phyloP scores from a whole-genome alignment of 2,329 filamentous ascomycete species.

The Pleoardoris graminearum region DNA sequence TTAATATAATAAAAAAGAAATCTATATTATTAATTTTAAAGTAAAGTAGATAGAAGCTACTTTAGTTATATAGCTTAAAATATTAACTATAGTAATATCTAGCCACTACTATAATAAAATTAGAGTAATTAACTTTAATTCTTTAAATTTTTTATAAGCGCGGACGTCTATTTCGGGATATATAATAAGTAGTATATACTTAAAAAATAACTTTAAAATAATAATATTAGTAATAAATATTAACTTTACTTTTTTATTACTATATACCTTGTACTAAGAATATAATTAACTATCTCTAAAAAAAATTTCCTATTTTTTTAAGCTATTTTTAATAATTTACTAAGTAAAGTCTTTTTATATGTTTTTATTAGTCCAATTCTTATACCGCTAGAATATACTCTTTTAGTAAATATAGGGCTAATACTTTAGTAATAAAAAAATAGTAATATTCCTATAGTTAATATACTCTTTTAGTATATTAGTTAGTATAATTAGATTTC shows the following conservation, averaged over 20 bases:
- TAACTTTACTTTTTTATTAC: not conserved
- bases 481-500: not conserved
- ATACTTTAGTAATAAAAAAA: not conserved
- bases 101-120: slow-evolving; percentile 3
- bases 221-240: not conserved
- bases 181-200: not conserved
- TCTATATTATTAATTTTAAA: not conserved
- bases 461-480: slow-evolving; percentile 10
- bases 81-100: not conserved
- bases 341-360: not conserved
- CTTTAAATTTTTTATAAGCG: not conserved
- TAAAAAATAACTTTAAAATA: not conserved
- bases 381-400: not conserved
- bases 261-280: not conserved
- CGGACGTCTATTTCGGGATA: not conserved
- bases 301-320: not conserved
- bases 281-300: not conserved
- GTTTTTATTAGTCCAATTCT: not conserved
- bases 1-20: not conserved
- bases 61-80: not conserved
- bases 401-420: not conserved
- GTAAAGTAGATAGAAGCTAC: not conserved
- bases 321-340: not conserved
- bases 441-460: slow-evolving; percentile 2
- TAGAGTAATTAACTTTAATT: not conserved